Conservation (phyloP, 1,139 yeast genomes). For the Scheffersomyces cryptocercus region DNA sequence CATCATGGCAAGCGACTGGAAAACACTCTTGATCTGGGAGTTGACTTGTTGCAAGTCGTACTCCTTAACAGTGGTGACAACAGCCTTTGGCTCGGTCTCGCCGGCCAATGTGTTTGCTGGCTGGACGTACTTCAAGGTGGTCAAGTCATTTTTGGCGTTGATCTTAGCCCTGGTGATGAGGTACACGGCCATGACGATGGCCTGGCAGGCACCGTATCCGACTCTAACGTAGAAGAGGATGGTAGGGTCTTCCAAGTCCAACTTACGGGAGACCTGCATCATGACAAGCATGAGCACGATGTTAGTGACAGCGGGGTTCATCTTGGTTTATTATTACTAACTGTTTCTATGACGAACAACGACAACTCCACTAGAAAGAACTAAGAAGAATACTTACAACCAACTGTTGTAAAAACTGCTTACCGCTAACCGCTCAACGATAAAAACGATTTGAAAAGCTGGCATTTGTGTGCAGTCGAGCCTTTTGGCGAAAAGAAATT, state of each 20-base stretch:
- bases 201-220: slow-evolving; percentile 68
- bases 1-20: slow-evolving; percentile 96
- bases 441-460: too few relatives aligned
- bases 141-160: slow-evolving; percentile 78
- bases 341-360: too few relatives aligned
- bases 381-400: too few relatives aligned
- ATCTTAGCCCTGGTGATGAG: slow-evolving; percentile 62
- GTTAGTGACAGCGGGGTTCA: slow-evolving; percentile 89
- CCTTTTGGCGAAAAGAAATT: too few relatives aligned
- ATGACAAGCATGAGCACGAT: slow-evolving; percentile 89
- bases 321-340: slow-evolving; percentile 17
- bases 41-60: slow-evolving; percentile 89
- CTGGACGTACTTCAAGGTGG: slow-evolving; percentile 87
- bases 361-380: too few relatives aligned
- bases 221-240: slow-evolving; percentile 76
- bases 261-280: slow-evolving; percentile 93
- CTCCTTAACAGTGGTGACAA: slow-evolving; percentile 90
- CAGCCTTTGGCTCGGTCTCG: slow-evolving; percentile 67
- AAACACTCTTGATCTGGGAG: slow-evolving; percentile 74
- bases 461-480: too few relatives aligned
- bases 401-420: too few relatives aligned
- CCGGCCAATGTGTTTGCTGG: slow-evolving; percentile 84
- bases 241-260: slow-evolving; percentile 86
- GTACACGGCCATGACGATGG: slow-evolving; percentile 66
- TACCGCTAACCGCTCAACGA: too few relatives aligned